Conservation (phyloP, 345 rosid genomes). For the Gossypium thurberi region DNA sequence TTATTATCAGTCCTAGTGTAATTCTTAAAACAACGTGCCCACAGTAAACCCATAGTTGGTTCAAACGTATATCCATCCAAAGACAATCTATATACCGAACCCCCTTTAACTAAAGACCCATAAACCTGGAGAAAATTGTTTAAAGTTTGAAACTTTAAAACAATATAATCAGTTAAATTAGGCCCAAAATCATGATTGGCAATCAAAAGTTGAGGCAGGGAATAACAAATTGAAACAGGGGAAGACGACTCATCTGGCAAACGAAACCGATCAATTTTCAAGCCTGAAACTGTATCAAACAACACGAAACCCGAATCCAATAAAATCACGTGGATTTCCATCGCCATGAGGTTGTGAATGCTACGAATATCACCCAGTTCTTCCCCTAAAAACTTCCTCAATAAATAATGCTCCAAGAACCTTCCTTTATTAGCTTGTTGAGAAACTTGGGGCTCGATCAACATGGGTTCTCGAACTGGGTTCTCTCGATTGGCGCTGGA, state of each 20-base stretch:
- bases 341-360: conserved; percentile 33
- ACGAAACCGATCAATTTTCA: conserved; percentile 30
- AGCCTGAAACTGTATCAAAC: conserved; percentile 31
- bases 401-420: conserved; percentile 49
- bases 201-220: conserved; percentile 41
- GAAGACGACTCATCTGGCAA: conserved; percentile 41
- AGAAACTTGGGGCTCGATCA: not conserved
- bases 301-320: conserved; percentile 61
- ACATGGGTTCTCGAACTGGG: not conserved
- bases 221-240: conserved; percentile 43
- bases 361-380: conserved; percentile 33
- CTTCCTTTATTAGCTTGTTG: not conserved
- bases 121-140: conserved; percentile 46
- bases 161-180: conserved; percentile 25
- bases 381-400: conserved; percentile 42
- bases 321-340: conserved; percentile 64
- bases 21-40: conserved; percentile 2
- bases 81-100: conserved; percentile 28
- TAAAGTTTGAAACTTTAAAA: conserved; percentile 43
- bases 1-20: conserved; percentile 7
- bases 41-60: conserved; percentile 31
- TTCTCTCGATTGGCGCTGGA: conserved; percentile 4
- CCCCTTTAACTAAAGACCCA: conserved; percentile 36
- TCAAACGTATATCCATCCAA: conserved; percentile 40
- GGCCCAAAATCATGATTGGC: conserved; percentile 4